These are phyloP conservation scores for Sporothrix sp. DNA, from an alignment of 2,329 filamentous ascomycete species.

Conservation along the genomic window DNA sequence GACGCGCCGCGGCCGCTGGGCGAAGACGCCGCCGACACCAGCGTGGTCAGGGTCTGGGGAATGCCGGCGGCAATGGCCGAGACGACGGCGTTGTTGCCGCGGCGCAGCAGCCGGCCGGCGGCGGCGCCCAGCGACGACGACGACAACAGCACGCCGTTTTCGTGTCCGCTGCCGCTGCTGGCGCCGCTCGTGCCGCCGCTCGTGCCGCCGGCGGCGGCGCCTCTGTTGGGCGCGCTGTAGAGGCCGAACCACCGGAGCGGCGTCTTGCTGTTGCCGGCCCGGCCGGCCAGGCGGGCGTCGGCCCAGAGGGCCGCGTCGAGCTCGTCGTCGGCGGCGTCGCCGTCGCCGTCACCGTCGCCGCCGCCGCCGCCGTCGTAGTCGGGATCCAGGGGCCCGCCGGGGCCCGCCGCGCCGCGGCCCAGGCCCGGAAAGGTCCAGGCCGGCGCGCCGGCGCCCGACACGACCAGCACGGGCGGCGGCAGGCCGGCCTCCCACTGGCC, in stretches of 20 bases:
- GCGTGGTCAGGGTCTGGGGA: slow-evolving; percentile 34
- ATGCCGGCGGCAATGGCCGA: slow-evolving; percentile 48
- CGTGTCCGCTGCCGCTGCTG: slow-evolving; percentile 16
- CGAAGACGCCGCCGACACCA: slow-evolving; percentile 33
- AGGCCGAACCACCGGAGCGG: slow-evolving; percentile 43
- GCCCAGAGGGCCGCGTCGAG: slow-evolving; percentile 50
- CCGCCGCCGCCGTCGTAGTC: slow-evolving; percentile 35
- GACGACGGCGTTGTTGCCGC: slow-evolving; percentile 45
- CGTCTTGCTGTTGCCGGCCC: slow-evolving; percentile 36
- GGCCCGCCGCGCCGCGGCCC: slow-evolving; percentile 14
- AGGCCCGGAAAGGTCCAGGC: no score
- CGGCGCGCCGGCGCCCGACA: slow-evolving; percentile 30
- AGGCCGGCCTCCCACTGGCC: neutral
- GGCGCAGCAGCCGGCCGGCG: slow-evolving; percentile 42
- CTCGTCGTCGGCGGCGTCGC: slow-evolving; percentile 42
- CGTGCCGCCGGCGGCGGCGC: no score
- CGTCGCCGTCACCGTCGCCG: slow-evolving; percentile 38
- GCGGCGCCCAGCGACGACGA: slow-evolving; percentile 32
- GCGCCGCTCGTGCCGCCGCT: no score
- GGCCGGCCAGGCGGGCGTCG: slow-evolving; percentile 37
- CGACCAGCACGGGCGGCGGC: neutral
- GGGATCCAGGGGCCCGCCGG: slow-evolving; percentile 16
- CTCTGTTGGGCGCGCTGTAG: slow-evolving; percentile 29
- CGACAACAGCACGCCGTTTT: slow-evolving; percentile 40
- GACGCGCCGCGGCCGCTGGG: slow-evolving; percentile 26